phyloP scores from a whole-genome alignment of 371 early-diverging fungal genomes.

The Coemansia sp. region DNA sequence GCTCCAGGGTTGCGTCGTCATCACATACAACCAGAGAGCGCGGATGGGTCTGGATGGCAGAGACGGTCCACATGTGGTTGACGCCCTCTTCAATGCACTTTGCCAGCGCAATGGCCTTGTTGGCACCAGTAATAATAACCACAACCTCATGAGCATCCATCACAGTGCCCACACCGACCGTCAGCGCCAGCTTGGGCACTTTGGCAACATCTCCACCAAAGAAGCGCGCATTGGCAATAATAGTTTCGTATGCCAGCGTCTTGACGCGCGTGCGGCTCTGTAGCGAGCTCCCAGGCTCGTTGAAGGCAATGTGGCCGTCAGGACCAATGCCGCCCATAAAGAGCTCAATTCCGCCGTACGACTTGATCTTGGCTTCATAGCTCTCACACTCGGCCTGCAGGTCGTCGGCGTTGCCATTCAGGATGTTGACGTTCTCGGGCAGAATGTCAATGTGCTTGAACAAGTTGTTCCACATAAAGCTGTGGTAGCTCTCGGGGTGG shows the following conservation, averaged over 20 bases:
- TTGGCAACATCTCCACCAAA: conserved; percentile 75
- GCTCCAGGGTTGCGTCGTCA: conserved; percentile 82
- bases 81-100: conserved; percentile 81
- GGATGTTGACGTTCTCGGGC: conserved; percentile 75
- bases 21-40: conserved; percentile 82
- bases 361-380: conserved; percentile 74
- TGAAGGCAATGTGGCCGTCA: conserved; percentile 88
- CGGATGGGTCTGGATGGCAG: conserved; percentile 80
- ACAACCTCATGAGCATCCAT: conserved; percentile 84
- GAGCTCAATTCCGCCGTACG: conserved; percentile 78
- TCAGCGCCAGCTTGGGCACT: conserved; percentile 81
- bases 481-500: conserved; percentile 81
- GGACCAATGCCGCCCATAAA: conserved; percentile 83
- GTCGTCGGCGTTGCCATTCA: conserved; percentile 79
- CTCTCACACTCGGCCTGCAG: conserved; percentile 72
- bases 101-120: conserved; percentile 74
- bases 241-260: conserved; percentile 85
- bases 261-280: conserved; percentile 81
- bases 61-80: conserved; percentile 89
- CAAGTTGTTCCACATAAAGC: conserved; percentile 83
- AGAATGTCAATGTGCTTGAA: conserved; percentile 81
- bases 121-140: conserved; percentile 81
- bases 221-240: conserved; percentile 82
- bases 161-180: conserved; percentile 83
- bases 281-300: conserved; percentile 84